Evolutionary conservation across 345 rosid species (phyloP).

Genomic region (Dipteronia sinensis): DNA sequence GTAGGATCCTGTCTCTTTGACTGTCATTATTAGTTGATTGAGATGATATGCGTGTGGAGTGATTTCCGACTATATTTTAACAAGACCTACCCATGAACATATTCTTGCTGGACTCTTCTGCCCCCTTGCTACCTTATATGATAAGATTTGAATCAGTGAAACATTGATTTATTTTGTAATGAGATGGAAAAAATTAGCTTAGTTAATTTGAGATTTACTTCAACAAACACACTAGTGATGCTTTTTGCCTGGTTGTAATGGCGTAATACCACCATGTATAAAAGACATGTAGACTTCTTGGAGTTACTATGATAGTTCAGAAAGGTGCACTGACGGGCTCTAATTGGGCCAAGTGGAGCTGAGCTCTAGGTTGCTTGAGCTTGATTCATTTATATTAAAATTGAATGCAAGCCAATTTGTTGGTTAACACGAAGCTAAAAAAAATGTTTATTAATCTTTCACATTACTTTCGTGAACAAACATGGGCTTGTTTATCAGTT

Average conservation of each 20-base stretch:
- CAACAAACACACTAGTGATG: background rate
- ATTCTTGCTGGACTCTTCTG: background rate
- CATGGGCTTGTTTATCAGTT: background rate
- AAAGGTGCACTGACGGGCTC: background rate
- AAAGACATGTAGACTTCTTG: background rate
- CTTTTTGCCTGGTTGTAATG: background rate
- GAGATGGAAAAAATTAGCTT: background rate
- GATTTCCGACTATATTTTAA: background rate
- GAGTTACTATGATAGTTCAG: background rate
- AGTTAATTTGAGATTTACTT: background rate
- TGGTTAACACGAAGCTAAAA: background rate
- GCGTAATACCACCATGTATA: background rate
- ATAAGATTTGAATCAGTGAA: constrained; percentile 10
- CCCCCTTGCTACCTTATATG: background rate
- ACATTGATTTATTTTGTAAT: background rate
- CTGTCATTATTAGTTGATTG: background rate
- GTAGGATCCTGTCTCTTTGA: constrained; percentile 42
- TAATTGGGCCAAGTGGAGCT: background rate
- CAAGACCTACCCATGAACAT: background rate
- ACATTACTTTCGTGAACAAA: background rate
- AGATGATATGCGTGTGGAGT: background rate
- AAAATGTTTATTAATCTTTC: background rate
- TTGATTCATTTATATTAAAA: background rate
- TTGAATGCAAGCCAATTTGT: background rate
- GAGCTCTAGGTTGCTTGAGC: background rate